Evolutionary conservation across 306 rosid genomes (phyloP), one percentile per base, ranked within the genome.

Genomic region (Cucurbita pepo): DNA sequence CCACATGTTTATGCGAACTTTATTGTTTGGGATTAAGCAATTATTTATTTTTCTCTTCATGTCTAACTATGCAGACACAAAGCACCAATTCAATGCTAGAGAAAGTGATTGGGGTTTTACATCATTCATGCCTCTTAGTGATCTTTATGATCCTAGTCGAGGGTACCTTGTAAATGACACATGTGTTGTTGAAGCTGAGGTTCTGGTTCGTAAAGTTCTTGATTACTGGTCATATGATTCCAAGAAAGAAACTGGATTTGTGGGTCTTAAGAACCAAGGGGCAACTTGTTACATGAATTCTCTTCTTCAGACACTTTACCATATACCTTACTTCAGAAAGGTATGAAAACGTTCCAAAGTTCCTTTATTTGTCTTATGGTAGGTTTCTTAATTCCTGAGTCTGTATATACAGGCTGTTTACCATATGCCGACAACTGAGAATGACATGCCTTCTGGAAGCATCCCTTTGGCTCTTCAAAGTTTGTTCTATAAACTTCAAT

Each of bases 251-350:
- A 90, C 98, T 41, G 96, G 98, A 78, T 93, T 55, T 78, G 98
- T 93, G 36, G 98, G 98, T 73, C 85, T 93, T 48, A 93, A 93
- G 83, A 93, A 93, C 78, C 98, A 88, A 85, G 98, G 98, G 74
- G 96, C 98, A 73, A 93, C 98, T 47, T 93, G 98, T 88, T 93
- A 93, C 79, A 90, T 93, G 98, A 93, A 93, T 83, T 92, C 97
- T 78, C 88, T 90, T 40, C 97, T 92, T 73, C 97, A 92, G 80
- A 92, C 96, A 19, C 79, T 93, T 80, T 93, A 87, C 78, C 98
- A 93, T 84, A 87, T 93, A 78, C 88, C 98, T 54, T 90, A 87
- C 82, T 93, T 93, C 76, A 86, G 98, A 83, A 88, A 93, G 98
- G 98, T 90, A 58, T 12, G 72, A 58, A 56, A 44, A 43, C 18